phyloP scores from a whole-genome alignment of 2,329 filamentous ascomycete genomes.

The Pestalotiopsis sp. region DNA sequence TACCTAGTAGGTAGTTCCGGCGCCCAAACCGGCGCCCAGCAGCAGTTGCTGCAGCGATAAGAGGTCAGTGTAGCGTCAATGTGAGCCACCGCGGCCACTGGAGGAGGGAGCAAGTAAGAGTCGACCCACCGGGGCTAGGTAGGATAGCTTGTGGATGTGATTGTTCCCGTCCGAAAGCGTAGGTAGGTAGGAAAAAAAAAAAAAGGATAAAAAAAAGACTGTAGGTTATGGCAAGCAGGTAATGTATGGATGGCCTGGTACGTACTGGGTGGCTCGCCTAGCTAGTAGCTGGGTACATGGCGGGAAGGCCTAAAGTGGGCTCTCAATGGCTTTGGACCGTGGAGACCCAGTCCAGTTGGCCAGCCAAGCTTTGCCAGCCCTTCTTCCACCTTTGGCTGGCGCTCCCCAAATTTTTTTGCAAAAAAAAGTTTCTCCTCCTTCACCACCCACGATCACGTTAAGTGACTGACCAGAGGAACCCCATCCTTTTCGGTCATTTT shows the following conservation, averaged over 20 bases:
- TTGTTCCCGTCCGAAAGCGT: not conserved
- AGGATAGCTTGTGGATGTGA: not conserved
- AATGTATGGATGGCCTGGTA: no score
- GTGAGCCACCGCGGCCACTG: not conserved
- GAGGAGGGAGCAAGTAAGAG: not conserved
- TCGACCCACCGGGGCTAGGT: not conserved
- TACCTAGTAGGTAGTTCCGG: no score
- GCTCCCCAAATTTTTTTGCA: slow-evolving; percentile 9
- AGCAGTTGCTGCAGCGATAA: not conserved
- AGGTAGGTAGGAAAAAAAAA: no score
- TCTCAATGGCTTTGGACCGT: no score
- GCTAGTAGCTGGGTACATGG: not conserved
- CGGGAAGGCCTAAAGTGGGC: not conserved
- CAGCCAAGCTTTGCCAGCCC: not conserved
- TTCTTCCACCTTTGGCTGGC: slow-evolving; percentile 5
- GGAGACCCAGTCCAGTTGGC: slow-evolving; percentile 1
- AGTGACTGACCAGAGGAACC: slow-evolving; percentile 14
- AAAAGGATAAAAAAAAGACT: no score
- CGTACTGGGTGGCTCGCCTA: not conserved
- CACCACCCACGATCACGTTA: slow-evolving; percentile 14
- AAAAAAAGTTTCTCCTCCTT: slow-evolving; percentile 13
- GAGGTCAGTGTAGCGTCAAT: not conserved
- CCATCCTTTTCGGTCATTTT: slow-evolving; percentile 5
- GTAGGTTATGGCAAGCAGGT: no score
- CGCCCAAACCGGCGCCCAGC: no score